phyloP scores from a whole-genome alignment of 495 filamentous ascomycete species.

The Astrothelium macrocarpum region DNA sequence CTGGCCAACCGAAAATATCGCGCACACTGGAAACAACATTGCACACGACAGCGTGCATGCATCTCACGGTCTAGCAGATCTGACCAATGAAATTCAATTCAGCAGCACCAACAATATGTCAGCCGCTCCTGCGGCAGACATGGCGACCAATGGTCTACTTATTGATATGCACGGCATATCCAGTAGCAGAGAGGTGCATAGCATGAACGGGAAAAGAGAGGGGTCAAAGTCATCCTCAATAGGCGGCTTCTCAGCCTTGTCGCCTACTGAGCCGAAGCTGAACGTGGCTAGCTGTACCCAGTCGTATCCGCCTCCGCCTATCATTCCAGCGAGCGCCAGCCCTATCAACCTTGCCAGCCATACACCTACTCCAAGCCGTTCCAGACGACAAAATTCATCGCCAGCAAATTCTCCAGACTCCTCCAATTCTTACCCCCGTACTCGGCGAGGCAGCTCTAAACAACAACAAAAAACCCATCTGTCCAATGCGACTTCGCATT shows the following conservation, averaged over 20 bases:
- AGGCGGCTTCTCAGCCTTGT: constrained; percentile 3
- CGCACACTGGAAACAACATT: neutral
- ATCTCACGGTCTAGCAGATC: neutral
- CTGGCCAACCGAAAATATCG: constrained; percentile 7
- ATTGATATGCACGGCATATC: constrained; percentile 1
- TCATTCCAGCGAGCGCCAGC: neutral
- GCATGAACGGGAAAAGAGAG: neutral
- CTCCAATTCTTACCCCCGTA: neutral
- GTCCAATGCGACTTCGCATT: neutral
- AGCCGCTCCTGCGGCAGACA: neutral
- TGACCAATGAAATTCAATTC: neutral
- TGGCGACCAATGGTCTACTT: neutral
- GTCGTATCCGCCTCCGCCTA: neutral
- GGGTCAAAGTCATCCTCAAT: neutral
- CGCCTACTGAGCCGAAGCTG: constrained; percentile 1
- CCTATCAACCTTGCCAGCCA: neutral
- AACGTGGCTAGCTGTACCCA: neutral
- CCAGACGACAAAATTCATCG: neutral
- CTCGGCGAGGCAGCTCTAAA: neutral
- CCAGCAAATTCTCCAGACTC: neutral
- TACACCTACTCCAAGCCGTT: neutral
- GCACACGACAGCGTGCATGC: neutral
- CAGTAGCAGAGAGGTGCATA: neutral
- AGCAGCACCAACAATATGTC: neutral
- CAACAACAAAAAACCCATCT: neutral